Percentiles rank a stretch among this genome's conserved stretches.
Conservation (phyloP, 75 land plant genomes). For the Pinus tabuliformis region DNA sequence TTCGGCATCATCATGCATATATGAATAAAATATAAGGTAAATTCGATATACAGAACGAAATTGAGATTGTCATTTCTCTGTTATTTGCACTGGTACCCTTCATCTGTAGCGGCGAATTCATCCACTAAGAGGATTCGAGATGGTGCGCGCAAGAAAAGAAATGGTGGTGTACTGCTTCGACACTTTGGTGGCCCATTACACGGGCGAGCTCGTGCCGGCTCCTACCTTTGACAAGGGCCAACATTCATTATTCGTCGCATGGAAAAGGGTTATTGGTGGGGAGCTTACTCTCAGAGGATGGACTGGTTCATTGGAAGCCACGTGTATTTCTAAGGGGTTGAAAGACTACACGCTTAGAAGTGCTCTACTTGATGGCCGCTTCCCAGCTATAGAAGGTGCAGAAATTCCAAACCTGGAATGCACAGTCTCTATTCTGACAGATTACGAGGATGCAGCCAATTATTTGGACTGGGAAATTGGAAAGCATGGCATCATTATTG, state of each 20-base stretch:
- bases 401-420: conserved; percentile 92
- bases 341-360: conserved; percentile 93
- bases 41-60: too few relatives aligned
- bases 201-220: conserved; percentile 50
- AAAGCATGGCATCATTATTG: conserved; percentile 89
- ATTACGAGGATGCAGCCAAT: conserved; percentile 77
- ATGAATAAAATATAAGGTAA: too few relatives aligned
- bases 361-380: conserved; percentile 84
- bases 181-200: conserved; percentile 81
- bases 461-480: conserved; percentile 99
- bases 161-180: conserved; percentile 95
- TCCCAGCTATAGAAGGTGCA: conserved; percentile 87
- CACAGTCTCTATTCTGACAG: conserved; percentile 85
- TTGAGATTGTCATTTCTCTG: too few relatives aligned
- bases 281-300: conserved; percentile 94
- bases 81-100: too few relatives aligned
- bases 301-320: conserved; percentile 92
- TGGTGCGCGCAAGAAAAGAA: conserved; percentile 87
- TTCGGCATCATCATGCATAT: too few relatives aligned
- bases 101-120: too few relatives aligned
- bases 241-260: conserved; percentile 93
- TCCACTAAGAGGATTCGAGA: background rate
- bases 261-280: conserved; percentile 87
- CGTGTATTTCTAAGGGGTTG: conserved; percentile 69
- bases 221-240: conserved; percentile 80